Base-by-base conservation (phyloP, 1,284 basidiomycete species). In the Pulchroboletus neoregius region DNA sequence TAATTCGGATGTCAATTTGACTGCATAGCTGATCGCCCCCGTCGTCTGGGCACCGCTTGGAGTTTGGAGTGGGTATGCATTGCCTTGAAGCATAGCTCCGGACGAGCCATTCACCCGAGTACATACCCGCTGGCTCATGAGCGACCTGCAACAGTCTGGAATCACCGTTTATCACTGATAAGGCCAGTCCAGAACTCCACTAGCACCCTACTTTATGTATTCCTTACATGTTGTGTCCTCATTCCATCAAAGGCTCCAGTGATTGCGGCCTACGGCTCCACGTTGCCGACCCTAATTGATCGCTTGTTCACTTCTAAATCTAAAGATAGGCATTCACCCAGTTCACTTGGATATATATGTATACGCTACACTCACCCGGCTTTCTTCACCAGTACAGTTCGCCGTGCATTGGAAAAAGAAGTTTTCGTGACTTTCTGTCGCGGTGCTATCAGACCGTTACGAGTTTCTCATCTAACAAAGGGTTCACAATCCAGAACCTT, bases 21-120 rank as follows among this genome's bases (percentile, higher is more conserved):
- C 46, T 31, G 40, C n/a, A 38, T 31, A 5, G 11, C 26, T 45
- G 53, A 56, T 47, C 49, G 28, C 39, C 51, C 22, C 23, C 31
- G 60, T 61, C 48, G 52, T 32, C 46, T 54, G 46, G 49, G 36
- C 45, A 56, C 45, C 39, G 48, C 57, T 49, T 42, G 43, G 43
- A 36, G 38, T 5, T n/a, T 41, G 41, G 48, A 43, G 51, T 45
- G 45, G 51, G 46, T n/a, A n/a, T 40, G 44, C 51, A 55, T 60
- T 49, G 48, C 48, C 49, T 39, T 39, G n/a, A 22, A n/a, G 41
- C 42, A 49, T 43, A 24, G 48, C 49, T 42, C 11, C n/a, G 31
- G 31, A 41, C 42, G 31, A 33, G 12, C 22, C 28, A 13, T 4
- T 22, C 33, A n/a, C n/a, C 20, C 24, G 31, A 18, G 15, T 8